Percentiles rank a stretch among this genome's conserved stretches.
These are phyloP conservation scores for Blastobotrys raffinosifermentans DNA, from an alignment of 1,139 yeast species.

Conservation along the genomic window DNA sequence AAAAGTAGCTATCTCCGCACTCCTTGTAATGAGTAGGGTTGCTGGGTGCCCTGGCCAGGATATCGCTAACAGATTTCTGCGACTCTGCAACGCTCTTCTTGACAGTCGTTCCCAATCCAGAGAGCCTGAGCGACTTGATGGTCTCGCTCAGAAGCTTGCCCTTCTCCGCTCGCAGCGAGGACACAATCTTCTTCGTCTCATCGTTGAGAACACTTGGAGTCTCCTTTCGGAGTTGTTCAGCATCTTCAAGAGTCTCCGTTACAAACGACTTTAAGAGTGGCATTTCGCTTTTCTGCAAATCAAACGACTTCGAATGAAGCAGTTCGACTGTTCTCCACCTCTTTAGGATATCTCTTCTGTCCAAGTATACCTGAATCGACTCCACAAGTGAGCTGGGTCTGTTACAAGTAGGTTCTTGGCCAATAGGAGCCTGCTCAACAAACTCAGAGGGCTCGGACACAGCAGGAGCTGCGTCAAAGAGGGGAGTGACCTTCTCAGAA, in stretches of 20 bases:
- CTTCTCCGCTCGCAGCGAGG: slow-evolving; percentile 75
- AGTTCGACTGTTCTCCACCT: background rate
- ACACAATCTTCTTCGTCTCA: slow-evolving; percentile 65
- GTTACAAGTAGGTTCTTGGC: too few species aligned
- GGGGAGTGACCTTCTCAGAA: slow-evolving; percentile 44
- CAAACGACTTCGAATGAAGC: background rate
- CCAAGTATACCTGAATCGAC: background rate
- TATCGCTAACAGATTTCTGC: slow-evolving; percentile 57
- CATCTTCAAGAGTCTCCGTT: slow-evolving; percentile 47
- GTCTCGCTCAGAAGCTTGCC: slow-evolving; percentile 71
- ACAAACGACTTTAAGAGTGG: slow-evolving; percentile 46
- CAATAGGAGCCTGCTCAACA: background rate
- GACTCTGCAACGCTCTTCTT: slow-evolving; percentile 57
- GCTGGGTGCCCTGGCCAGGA: slow-evolving; percentile 43
- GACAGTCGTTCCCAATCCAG: slow-evolving; percentile 67
- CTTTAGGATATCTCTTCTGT: background rate
- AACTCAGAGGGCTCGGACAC: slow-evolving; percentile 2
- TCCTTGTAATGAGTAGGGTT: slow-evolving; percentile 32
- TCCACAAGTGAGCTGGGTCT: too few species aligned
- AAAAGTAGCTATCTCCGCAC: slow-evolving; percentile 52
- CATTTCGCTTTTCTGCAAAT: background rate
- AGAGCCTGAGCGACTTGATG: slow-evolving; percentile 61
- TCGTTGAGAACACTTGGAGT: slow-evolving; percentile 71
- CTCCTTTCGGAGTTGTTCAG: slow-evolving; percentile 60
- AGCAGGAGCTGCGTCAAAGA: slow-evolving; percentile 48